Conservation (phyloP, 352 stramenopile species). For the Phytophthora sp. region DNA sequence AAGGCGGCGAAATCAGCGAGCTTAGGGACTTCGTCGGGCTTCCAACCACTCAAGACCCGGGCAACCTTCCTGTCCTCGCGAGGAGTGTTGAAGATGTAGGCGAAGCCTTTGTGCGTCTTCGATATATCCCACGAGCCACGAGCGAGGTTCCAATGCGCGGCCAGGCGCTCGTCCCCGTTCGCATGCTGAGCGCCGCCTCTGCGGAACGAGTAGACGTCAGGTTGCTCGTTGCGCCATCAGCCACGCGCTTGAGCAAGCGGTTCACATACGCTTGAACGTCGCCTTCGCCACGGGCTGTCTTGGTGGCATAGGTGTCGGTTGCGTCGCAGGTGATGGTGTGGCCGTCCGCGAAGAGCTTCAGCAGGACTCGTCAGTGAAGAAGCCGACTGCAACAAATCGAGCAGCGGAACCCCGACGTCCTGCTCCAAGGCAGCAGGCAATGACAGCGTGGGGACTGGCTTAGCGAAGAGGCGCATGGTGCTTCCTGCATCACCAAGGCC, state of each 20-base stretch:
- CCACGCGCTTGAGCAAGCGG: no score
- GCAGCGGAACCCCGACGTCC: neutral
- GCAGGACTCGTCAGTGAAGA: no score
- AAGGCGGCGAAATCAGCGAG: constrained; percentile 1
- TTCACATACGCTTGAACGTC: no score
- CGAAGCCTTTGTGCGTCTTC: no score
- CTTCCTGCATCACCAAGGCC: neutral
- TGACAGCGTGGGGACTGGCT: neutral
- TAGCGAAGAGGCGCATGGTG: neutral
- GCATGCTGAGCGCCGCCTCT: constrained; percentile 36
- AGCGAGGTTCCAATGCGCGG: constrained; percentile 6
- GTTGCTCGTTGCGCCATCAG: constrained; percentile 10
- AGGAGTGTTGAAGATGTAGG: no score
- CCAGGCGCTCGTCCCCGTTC: neutral
- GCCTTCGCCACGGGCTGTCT: no score
- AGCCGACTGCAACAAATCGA: neutral
- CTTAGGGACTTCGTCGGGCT: constrained; percentile 1
- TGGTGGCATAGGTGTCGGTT: no score
- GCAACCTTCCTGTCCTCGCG: constrained; percentile 19
- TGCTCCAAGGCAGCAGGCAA: neutral
- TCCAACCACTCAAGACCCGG: constrained; percentile 19
- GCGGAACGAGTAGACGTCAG: constrained; percentile 38
- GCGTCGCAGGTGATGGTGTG: constrained; percentile 15
- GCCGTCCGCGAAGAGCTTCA: no score
- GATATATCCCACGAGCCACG: no score